A percentile compares a stretch with the other conserved stretches of the same genome.
Conservation (phyloP, 2,329 filamentous ascomycete genomes). For the Pseudogymnoascus sp. region DNA sequence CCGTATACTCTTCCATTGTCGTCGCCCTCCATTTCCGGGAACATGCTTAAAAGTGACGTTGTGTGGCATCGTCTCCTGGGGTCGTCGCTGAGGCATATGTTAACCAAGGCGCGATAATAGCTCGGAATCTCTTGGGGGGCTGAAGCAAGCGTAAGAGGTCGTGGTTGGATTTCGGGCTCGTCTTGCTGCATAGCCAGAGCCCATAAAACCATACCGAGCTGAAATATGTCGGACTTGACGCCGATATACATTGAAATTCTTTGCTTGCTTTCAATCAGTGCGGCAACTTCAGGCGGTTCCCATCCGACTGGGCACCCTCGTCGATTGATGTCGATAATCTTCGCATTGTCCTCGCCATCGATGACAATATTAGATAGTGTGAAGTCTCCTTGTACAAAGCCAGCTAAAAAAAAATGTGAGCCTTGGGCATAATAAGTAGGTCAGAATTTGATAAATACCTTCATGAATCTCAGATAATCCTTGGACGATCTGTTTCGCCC, state of each 20-base stretch:
- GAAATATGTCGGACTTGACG: constrained; percentile 92
- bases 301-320: constrained; percentile 95
- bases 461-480: constrained; percentile 92
- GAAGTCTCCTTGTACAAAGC: constrained; percentile 96
- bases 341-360: constrained; percentile 72
- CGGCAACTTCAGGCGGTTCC: constrained; percentile 88
- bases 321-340: constrained; percentile 97
- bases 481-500: constrained; percentile 85
- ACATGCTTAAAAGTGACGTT: constrained; percentile 58
- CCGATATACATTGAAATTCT: constrained; percentile 95
- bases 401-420: constrained; percentile 39
- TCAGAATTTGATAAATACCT: constrained; percentile 13
- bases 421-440: neutral
- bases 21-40: constrained; percentile 40
- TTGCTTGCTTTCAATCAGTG: constrained; percentile 79
- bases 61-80: constrained; percentile 69
- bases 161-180: constrained; percentile 72
- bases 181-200: constrained; percentile 80
- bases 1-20: neutral
- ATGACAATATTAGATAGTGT: constrained; percentile 97
- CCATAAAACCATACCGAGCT: constrained; percentile 96
- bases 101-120: constrained; percentile 71
- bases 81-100: constrained; percentile 66
- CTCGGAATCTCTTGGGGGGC: constrained; percentile 58
- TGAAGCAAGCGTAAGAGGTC: constrained; percentile 51